Base-by-base conservation (phyloP, 805 yeast species). In the Grigorovia jiainica region DNA sequence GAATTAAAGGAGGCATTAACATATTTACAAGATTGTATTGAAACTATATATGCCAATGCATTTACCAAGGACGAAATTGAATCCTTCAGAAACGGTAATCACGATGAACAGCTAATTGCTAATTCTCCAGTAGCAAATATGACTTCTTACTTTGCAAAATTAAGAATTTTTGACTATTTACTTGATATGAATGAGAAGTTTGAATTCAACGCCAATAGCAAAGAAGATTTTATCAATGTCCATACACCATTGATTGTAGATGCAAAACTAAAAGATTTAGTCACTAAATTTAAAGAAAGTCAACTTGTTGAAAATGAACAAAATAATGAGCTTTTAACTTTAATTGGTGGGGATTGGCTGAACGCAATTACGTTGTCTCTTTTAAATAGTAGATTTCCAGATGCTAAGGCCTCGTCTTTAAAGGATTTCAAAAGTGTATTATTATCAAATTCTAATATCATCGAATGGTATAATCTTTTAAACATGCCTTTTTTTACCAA, bases 271-370 rank as follows among this genome's bases (percentile, higher is more conserved):
- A 46, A 46, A 35, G 27, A 44, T 13, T 33, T 46, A 23, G 48
- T 49, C 1, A 46, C 43, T 16, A 17, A 41, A n/a, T 52, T 50
- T 24, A 47, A 38, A 32, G 39, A 36, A 13, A 36, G 44, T 19
- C 39, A 41, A 18, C 39, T 40, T 13, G 27, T 33, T 7, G 37
- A 40, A 18, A 46, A 35, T 33, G 17, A 18, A 10, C 20, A 36
- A 29, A 36, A 33, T 11, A 40, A 43, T 36, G 39, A 40, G n/a
- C 39, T 40, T 16, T 67, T 86, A 17, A 95, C 85, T 60, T 86
- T 83, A 53, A 63, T 83, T 25, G 96, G 95, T 7, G 95, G 87
- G 61, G 76, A 94, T 2, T 72, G 85, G 38, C 62, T 87, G 42
- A 80, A 82, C 52, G 73, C 71, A 42, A 63, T 78, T 19, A 75